Percentiles rank a stretch among this genome's conserved stretches.
phyloP scores from a whole-genome alignment of 1,284 basidiomycete genomes.

The Cryptococcus amylolentus region DNA sequence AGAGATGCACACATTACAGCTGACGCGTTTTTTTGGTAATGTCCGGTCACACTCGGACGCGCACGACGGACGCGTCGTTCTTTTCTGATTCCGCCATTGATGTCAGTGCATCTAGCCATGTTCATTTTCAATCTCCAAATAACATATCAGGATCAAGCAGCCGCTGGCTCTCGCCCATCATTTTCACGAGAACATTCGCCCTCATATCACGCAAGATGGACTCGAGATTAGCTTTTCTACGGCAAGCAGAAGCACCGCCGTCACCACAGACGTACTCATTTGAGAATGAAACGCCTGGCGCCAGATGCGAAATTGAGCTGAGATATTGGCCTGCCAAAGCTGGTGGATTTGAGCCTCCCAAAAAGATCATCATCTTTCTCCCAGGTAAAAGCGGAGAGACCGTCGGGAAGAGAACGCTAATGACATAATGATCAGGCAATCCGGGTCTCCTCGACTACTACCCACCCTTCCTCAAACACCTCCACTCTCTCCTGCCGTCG shows the following conservation, averaged over 20 bases:
- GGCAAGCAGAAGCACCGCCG: neutral
- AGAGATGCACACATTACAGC: neutral
- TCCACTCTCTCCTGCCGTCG: constrained; percentile 37
- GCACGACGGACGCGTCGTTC: neutral
- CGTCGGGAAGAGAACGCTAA: neutral
- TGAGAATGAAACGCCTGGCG: constrained; percentile 1
- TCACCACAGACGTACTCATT: constrained; percentile 12
- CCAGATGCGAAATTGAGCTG: constrained; percentile 20
- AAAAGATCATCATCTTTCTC: constrained; percentile 34
- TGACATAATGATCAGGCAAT: constrained; percentile 33
- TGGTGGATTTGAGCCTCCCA: constrained; percentile 11
- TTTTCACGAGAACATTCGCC: too few species aligned
- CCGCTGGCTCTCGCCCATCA: too few species aligned
- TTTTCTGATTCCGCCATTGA: neutral
- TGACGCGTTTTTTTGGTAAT: neutral
- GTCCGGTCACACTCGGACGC: neutral
- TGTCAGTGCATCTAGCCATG: neutral
- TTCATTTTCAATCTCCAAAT: neutral
- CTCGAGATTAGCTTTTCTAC: constrained; percentile 15
- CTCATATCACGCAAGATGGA: constrained; percentile 2
- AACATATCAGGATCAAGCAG: neutral
- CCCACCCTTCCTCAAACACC: constrained; percentile 39
- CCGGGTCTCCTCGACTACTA: constrained; percentile 49
- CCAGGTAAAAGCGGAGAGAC: constrained; percentile 23
- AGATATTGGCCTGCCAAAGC: constrained; percentile 37